Conservation (phyloP, 2,329 filamentous ascomycete species). For the Beauveria varroae region DNA sequence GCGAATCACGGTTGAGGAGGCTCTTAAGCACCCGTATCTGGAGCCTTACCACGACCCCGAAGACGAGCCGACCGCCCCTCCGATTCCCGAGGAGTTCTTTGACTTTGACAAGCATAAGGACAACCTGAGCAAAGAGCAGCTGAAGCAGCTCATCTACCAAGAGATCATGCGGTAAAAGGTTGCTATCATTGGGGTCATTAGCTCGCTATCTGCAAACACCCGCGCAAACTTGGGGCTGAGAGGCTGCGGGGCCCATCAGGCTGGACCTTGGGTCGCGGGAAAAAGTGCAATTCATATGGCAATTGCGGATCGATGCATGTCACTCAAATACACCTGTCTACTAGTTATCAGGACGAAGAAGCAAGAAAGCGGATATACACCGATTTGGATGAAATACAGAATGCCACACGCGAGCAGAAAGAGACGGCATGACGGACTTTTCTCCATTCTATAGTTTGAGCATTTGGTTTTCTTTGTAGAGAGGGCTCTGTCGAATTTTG, state of each 20-base stretch:
- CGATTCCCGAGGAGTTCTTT: conserved; percentile 98
- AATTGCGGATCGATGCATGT: not conserved
- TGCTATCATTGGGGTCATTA: not conserved
- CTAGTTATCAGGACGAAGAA: not conserved
- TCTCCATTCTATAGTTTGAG: conserved; percentile 3
- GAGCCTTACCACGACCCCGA: conserved; percentile 99
- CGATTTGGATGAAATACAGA: conserved; percentile 11
- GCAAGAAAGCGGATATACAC: conserved; percentile 6
- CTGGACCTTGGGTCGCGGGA: conserved; percentile 7
- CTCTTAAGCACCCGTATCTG: conserved; percentile 93
- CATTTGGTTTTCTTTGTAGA: conserved; percentile 2
- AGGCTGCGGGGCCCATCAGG: conserved; percentile 2
- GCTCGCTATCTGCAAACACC: not conserved
- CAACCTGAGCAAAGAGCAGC: conserved; percentile 92
- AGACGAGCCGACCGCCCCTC: conserved; percentile 92
- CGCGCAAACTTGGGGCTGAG: not conserved
- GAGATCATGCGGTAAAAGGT: conserved; percentile 70
- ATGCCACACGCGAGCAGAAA: conserved; percentile 3
- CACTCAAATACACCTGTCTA: not conserved
- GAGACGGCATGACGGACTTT: not conserved
- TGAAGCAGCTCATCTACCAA: conserved; percentile 95
- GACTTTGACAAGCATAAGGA: conserved; percentile 99
- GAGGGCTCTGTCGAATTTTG: not conserved
- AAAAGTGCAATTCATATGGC: not conserved
- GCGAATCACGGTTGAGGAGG: conserved; percentile 96